phyloP scores from a whole-genome alignment of 306 rosid species.

The Medicago lupulina region DNA sequence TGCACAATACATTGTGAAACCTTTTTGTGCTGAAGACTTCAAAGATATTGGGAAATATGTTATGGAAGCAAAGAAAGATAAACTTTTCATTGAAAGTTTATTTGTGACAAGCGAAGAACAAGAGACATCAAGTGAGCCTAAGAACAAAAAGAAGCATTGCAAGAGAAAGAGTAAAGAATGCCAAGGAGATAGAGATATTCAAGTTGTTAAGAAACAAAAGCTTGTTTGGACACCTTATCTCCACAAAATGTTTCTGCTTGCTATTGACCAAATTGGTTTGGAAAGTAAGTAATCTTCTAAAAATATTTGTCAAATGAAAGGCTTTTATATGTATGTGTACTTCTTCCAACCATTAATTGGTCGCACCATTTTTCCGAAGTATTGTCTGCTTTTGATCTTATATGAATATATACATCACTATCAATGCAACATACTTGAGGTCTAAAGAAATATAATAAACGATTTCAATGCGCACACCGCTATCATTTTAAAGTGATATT shows the following conservation, averaged over 20 bases:
- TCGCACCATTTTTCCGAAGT: too few species aligned
- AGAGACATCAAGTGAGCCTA: slow-evolving; percentile 47
- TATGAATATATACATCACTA: too few species aligned
- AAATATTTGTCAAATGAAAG: slow-evolving; percentile 47
- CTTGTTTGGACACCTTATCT: slow-evolving; percentile 72
- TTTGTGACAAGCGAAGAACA: not conserved
- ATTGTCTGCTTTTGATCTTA: too few species aligned
- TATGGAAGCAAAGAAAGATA: slow-evolving; percentile 44
- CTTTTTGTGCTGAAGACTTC: slow-evolving; percentile 56
- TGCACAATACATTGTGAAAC: slow-evolving; percentile 54
- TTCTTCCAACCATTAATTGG: too few species aligned
- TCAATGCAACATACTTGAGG: too few species aligned
- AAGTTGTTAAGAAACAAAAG: slow-evolving; percentile 54
- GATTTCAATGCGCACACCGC: too few species aligned
- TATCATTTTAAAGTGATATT: too few species aligned
- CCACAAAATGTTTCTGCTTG: slow-evolving; percentile 65
- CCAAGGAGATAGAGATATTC: not conserved
- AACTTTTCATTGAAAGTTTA: slow-evolving; percentile 21
- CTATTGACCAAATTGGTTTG: slow-evolving; percentile 60
- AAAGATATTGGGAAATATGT: slow-evolving; percentile 59
- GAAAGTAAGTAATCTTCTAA: slow-evolving; percentile 61
- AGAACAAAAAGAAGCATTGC: slow-evolving; percentile 44
- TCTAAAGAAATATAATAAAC: too few species aligned
- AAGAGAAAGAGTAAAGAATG: slow-evolving; percentile 40
- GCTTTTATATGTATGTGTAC: too few species aligned